Conservation (phyloP, 106 monocot species). For the Acanthochlamys bracteata region DNA sequence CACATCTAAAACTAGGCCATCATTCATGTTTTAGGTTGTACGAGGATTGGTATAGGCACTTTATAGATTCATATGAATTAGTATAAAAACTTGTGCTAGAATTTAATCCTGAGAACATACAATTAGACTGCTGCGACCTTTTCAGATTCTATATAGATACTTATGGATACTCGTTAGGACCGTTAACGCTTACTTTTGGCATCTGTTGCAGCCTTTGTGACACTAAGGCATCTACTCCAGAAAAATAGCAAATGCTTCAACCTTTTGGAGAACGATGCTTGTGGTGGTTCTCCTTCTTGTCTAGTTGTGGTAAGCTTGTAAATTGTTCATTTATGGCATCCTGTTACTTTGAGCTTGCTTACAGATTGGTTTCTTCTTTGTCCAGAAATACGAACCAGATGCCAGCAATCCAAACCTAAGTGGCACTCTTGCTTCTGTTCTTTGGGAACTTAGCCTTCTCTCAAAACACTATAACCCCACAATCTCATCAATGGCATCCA, state of each 20-base stretch:
- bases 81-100: background rate
- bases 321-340: background rate
- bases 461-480: conserved; percentile 74
- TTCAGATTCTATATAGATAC: no score
- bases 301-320: conserved; percentile 53
- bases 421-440: conserved; percentile 85
- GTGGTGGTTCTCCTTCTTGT: conserved; percentile 86
- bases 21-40: conserved; percentile 51
- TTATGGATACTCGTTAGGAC: no score
- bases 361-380: background rate
- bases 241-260: conserved; percentile 80
- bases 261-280: conserved; percentile 87
- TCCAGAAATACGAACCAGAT: conserved; percentile 87
- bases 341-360: background rate
- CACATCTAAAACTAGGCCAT: conserved; percentile 88
- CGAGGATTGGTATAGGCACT: background rate
- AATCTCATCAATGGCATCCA: conserved; percentile 60
- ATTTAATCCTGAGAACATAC: no score
- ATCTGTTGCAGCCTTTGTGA: conserved; percentile 60
- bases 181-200: background rate
- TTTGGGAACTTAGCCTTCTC: conserved; percentile 91
- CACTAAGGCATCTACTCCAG: conserved; percentile 77
- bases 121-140: no score
- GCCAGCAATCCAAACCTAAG: conserved; percentile 79
- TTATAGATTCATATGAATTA: background rate